Percentiles rank a stretch among this genome's conserved stretches.
Evolutionary conservation across 2,329 filamentous ascomycete genomes (phyloP).

Genomic region (Penicillium sp.): DNA sequence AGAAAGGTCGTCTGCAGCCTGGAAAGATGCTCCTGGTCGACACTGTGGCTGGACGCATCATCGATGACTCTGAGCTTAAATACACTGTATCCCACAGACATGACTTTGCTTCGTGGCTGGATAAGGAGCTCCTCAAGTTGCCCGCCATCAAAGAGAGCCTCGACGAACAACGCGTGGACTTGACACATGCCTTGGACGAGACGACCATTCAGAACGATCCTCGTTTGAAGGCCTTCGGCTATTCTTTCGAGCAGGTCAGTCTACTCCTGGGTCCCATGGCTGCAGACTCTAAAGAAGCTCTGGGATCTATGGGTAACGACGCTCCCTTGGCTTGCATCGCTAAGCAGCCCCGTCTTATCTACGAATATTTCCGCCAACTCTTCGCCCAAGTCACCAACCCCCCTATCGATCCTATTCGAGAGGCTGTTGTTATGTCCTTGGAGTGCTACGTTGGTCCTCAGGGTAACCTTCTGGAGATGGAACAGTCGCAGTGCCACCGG

Average conservation of each 20-base stretch:
- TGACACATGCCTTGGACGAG: slow-evolving; percentile 58
- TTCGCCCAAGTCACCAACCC: slow-evolving; percentile 98
- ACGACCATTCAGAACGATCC: slow-evolving; percentile 72
- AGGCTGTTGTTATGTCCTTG: slow-evolving; percentile 95
- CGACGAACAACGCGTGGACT: too few relatives aligned
- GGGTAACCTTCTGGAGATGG: slow-evolving; percentile 90
- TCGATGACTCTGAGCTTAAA: slow-evolving; percentile 89
- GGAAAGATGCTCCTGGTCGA: slow-evolving; percentile 95
- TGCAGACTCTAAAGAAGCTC: slow-evolving; percentile 89
- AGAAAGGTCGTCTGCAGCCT: slow-evolving; percentile 88
- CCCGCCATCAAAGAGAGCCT: slow-evolving; percentile 59
- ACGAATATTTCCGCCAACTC: slow-evolving; percentile 94
- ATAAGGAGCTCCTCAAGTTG: slow-evolving; percentile 73
- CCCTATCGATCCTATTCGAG: slow-evolving; percentile 90
- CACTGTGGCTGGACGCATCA: slow-evolving; percentile 80
- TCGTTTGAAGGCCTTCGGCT: slow-evolving; percentile 76
- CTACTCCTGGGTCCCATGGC: slow-evolving; percentile 90
- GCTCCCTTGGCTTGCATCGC: slow-evolving; percentile 84
- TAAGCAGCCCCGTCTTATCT: slow-evolving; percentile 77
- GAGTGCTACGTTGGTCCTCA: slow-evolving; percentile 95
- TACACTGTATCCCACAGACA: slow-evolving; percentile 73
- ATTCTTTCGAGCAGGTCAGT: slow-evolving; percentile 90
- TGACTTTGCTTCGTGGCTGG: slow-evolving; percentile 81
- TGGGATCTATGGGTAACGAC: slow-evolving; percentile 97
- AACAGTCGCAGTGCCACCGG: slow-evolving; percentile 75